phyloP scores from a whole-genome alignment of 805 yeast genomes.

The Sporopachydermia lactativora region DNA sequence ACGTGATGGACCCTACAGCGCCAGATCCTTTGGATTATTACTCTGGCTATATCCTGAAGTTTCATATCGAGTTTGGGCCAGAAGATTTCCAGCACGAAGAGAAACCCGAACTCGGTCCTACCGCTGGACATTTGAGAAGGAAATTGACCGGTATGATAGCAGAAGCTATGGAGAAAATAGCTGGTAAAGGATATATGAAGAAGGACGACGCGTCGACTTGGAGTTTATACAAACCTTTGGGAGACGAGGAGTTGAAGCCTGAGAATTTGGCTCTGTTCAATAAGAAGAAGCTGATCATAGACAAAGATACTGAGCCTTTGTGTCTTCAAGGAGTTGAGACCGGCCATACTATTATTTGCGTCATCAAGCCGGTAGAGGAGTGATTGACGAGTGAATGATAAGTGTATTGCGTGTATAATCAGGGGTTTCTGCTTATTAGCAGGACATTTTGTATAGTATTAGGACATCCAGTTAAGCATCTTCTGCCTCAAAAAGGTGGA shows the following conservation, averaged over 20 bases:
- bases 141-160: conserved; percentile 43
- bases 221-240: neutral
- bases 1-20: conserved; percentile 1
- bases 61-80: conserved; percentile 66
- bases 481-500: too few species aligned
- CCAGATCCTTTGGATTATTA: conserved; percentile 1
- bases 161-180: conserved; percentile 20
- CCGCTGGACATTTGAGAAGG: conserved; percentile 43
- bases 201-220: conserved; percentile 7
- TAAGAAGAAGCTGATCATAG: conserved; percentile 11
- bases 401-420: too few species aligned
- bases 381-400: too few species aligned
- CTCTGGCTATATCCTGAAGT: neutral
- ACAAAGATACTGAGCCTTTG: conserved; percentile 31
- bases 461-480: too few species aligned
- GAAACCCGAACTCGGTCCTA: conserved; percentile 59
- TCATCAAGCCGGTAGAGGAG: conserved; percentile 6
- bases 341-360: conserved; percentile 27
- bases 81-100: conserved; percentile 51
- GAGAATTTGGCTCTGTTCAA: conserved; percentile 11
- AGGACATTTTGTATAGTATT: too few species aligned
- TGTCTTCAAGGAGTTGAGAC: conserved; percentile 40
- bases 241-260: conserved; percentile 4
- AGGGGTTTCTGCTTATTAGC: too few species aligned
- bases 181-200: conserved; percentile 10